Evolutionary conservation across 2,329 filamentous ascomycete species (phyloP).

Genomic region (Ascochyta fabae): DNA sequence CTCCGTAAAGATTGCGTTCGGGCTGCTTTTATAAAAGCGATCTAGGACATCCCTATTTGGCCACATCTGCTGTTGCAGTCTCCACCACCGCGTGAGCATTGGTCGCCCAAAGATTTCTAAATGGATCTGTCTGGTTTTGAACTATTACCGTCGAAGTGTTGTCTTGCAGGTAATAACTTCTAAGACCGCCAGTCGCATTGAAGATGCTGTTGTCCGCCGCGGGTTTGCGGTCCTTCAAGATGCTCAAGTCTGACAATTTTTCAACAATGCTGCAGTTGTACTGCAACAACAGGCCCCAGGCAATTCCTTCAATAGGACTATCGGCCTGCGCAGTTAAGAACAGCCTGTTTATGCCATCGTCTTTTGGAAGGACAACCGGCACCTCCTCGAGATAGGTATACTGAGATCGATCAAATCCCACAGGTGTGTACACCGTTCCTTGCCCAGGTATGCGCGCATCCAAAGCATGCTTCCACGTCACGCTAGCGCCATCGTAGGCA

Average conservation of each 20-base stretch:
- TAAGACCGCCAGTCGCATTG: not conserved
- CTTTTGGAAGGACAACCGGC: not conserved
- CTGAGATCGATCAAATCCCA: slow-evolving; percentile 6
- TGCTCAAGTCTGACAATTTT: not conserved
- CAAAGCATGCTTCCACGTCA: too few species aligned
- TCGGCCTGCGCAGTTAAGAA: slow-evolving; percentile 8
- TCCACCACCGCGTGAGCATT: too few species aligned
- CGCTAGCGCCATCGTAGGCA: not conserved
- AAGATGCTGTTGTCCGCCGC: not conserved
- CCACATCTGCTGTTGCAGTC: too few species aligned
- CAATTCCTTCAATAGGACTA: slow-evolving; percentile 8
- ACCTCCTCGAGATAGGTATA: not conserved
- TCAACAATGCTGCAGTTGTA: slow-evolving; percentile 13
- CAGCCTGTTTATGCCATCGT: not conserved
- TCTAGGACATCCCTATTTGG: too few species aligned
- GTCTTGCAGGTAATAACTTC: not conserved
- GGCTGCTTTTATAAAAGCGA: too few species aligned
- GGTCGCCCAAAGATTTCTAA: too few species aligned
- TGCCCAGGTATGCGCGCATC: not conserved
- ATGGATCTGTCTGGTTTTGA: too few species aligned
- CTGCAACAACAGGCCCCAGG: slow-evolving; percentile 12
- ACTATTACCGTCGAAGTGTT: not conserved
- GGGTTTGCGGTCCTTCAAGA: slow-evolving; percentile 1
- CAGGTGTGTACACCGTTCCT: slow-evolving; percentile 2
- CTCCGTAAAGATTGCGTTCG: too few species aligned